Evolutionary conservation across 257 asterid species (phyloP), one percentile per base, ranked within the genome.

Genomic region (Solanum bukasovii): DNA sequence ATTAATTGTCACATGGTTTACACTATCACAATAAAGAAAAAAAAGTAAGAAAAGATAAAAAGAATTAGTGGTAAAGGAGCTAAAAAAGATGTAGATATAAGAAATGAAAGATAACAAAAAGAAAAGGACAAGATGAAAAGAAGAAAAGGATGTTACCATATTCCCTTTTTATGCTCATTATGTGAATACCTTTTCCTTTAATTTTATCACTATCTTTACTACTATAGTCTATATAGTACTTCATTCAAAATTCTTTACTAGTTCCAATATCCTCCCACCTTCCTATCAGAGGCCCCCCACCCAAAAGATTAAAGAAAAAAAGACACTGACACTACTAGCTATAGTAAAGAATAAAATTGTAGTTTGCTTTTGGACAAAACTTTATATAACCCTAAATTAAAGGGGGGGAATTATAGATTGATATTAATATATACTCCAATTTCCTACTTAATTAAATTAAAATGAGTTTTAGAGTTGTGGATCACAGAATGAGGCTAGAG

Each of bases 1-100:
- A 88, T 65, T 52, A 52, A 52, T 52, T 49, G 86, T 88, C 89
- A 90, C 91, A 90, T 91, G 92, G 87, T 91, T 89, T 90, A 87
- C 82, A 63, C 90, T 88, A 90, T 91, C 87, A 88, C 91, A 89
- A 86, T 89, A 89, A 90, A 89, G 92, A 86, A 87, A 77, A 89
- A 86, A 27, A 72, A 84, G 40, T 14, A 67, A 25, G 16, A 23
- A 67, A 65, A 56, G 33, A 33, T 8, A 23, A 87, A 65, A 38
- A 85, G 87, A 87, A 82, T 49, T 82, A 89, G 82, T 87, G 75
- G 89, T 88, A 90, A 92, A 91, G 86, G 88, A 23, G 71, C 87
- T 82, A 85, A 27, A 68, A 88, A 88, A 83, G 77, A 74, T 72
- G 84, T 78, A 46, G 87, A 31, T 77, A 10, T 72, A 56, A 82